Conservation (phyloP, 2,329 filamentous ascomycete genomes). For the Laburnicola sp. region DNA sequence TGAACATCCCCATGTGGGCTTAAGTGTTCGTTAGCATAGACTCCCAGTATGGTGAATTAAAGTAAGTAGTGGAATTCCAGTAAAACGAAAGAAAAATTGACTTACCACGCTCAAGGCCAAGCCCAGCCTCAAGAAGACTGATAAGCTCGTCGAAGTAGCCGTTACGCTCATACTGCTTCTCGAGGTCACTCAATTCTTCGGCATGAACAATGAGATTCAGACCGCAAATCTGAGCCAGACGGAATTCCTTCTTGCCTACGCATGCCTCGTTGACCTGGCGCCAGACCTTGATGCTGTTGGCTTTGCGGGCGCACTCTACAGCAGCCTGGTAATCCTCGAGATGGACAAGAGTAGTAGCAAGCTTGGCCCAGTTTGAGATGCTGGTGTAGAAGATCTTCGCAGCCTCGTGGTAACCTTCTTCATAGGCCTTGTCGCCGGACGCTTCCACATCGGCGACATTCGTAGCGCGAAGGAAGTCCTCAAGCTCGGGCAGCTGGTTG, state of each 20-base stretch:
- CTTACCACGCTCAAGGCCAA: constrained; percentile 74
- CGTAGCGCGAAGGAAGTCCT: constrained; percentile 90
- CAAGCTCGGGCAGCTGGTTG: constrained; percentile 87
- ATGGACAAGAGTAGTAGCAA: constrained; percentile 96
- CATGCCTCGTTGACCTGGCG: constrained; percentile 97
- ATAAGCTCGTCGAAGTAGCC: constrained; percentile 99
- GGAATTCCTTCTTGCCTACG: constrained; percentile 97
- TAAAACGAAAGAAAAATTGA: background rate
- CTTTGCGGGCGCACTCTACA: constrained; percentile 96
- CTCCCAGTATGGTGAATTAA: too few relatives aligned
- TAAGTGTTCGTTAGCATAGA: constrained; percentile 5
- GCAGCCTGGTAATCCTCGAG: constrained; percentile 96
- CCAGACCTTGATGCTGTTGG: constrained; percentile 99
- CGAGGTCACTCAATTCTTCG: constrained; percentile 87
- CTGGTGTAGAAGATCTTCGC: constrained; percentile 98
- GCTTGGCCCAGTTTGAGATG: constrained; percentile 99
- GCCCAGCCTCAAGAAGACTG: constrained; percentile 86
- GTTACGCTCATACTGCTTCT: constrained; percentile 94
- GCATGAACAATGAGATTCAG: constrained; percentile 97
- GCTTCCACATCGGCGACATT: constrained; percentile 97
- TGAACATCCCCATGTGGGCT: constrained; percentile 93
- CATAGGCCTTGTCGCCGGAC: constrained; percentile 96
- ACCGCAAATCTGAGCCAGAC: constrained; percentile 96
- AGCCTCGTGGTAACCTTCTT: constrained; percentile 90
- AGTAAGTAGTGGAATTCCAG: background rate